Conservation (phyloP, 75 land plant species). For the Cryptomeria japonica region DNA sequence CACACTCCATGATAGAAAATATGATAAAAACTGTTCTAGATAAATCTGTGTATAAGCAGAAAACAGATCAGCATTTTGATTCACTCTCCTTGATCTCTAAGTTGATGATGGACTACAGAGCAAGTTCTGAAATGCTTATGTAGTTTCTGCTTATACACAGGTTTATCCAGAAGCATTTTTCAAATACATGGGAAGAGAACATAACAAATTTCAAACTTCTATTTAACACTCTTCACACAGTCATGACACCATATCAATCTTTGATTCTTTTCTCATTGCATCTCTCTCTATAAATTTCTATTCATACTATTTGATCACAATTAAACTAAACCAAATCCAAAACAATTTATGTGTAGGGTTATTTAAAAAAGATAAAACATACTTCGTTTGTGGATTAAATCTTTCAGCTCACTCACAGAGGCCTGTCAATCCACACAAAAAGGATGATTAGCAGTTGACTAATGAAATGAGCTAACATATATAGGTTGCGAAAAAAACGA, state of each 20-base stretch:
- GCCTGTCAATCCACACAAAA: slow-evolving; percentile 54
- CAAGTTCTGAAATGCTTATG: too few species aligned
- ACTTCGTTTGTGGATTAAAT: slow-evolving; percentile 70
- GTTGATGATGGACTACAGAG: too few species aligned
- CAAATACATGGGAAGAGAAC: too few species aligned
- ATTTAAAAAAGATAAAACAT: slow-evolving; percentile 19
- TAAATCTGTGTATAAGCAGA: too few species aligned
- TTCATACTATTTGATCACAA: neutral
- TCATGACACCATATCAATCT: neutral
- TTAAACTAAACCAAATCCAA: neutral
- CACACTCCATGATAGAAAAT: neutral
- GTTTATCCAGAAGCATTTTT: too few species aligned
- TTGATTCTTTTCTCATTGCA: neutral
- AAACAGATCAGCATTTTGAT: too few species aligned
- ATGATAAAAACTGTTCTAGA: too few species aligned
- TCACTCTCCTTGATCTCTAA: too few species aligned
- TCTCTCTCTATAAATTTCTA: neutral
- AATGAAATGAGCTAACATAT: neutral
- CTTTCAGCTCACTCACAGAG: slow-evolving; percentile 81
- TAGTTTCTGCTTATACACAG: too few species aligned
- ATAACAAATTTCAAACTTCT: neutral
- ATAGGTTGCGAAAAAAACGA: neutral
- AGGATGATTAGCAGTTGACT: neutral
- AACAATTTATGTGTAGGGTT: neutral
- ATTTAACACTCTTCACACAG: neutral